These are phyloP conservation scores for Rhodomyrtus tomentosa DNA, from an alignment of 345 rosid species.

Conservation along the genomic window DNA sequence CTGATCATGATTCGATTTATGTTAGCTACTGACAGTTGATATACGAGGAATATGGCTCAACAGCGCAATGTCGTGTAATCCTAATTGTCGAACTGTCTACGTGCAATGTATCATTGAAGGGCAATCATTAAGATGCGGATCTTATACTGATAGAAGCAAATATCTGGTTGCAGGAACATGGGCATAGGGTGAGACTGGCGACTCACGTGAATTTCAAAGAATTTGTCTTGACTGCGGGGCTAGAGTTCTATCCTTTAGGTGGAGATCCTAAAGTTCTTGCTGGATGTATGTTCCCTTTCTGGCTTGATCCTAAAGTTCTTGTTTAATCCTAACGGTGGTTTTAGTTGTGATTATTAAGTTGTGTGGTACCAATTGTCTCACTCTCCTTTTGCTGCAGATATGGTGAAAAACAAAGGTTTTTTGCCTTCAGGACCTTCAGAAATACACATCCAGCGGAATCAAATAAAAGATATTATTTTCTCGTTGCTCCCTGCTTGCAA, in stretches of 20 bases:
- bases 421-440: slow-evolving; percentile 50
- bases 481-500: slow-evolving; percentile 41
- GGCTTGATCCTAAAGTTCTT: neutral
- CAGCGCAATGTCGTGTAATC: neutral
- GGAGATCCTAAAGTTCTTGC: slow-evolving; percentile 78
- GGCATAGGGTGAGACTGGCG: slow-evolving; percentile 62
- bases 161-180: slow-evolving; percentile 35
- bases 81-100: neutral
- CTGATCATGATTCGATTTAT: neutral
- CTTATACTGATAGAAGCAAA: neutral
- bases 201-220: slow-evolving; percentile 59
- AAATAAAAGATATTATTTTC: slow-evolving; percentile 33
- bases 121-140: neutral
- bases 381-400: slow-evolving; percentile 19
- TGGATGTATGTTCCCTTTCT: slow-evolving; percentile 31
- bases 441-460: slow-evolving; percentile 39
- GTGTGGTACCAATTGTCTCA: neutral
- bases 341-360: neutral
- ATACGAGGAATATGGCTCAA: neutral
- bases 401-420: slow-evolving; percentile 62
- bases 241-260: slow-evolving; percentile 56
- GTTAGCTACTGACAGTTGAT: neutral
- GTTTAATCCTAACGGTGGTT: neutral
- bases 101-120: neutral
- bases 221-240: slow-evolving; percentile 48